Evolutionary conservation across 106 monocot species (phyloP), one percentile per base, ranked within the genome.

Genomic region (Apostasia ramifera): DNA sequence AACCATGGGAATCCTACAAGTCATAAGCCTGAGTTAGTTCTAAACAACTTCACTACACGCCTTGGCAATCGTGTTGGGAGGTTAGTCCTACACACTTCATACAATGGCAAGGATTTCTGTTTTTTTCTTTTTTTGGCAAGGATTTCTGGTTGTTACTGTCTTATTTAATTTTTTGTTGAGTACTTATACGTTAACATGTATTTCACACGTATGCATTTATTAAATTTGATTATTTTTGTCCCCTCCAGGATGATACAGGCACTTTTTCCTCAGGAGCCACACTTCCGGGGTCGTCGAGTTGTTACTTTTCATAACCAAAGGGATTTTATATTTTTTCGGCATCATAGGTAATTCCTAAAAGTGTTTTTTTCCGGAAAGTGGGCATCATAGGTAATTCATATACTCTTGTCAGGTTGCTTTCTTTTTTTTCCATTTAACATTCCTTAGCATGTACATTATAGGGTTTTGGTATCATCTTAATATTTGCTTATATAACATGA

Each of bases 301-400:
- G 97, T 85, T 50, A 97, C 97, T 40, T 97, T 97, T 73, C 97
- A 92, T 80, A 97, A 97, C 63, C 92, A 97, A 78, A 77, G 97
- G 40, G 97, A 97, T 61, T 97, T 92, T 66, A 87, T 97, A 73
- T 97, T 97, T 57, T 97, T 97, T 60, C 89, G 97, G 4, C 97
- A 97, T 42, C 97, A 97, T 73, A 92, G 89, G 97, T 92, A 82
- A 15, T 72, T 9, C 26, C 26, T 26, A 26, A 26, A 26, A 26
- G 26, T 26, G 26, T 26, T 26, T 26, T 26, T 26, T 26, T 26
- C 26, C 26, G 26, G 26, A 26, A 26, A 26, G 26, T 26, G 26
- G 26, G 26, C 26, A 26, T 26, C 26, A 26, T 26, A 26, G 26
- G 26, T 26, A 26, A 26, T 26, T 26, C 26, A 0, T 26, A 26